Conservation (phyloP, 192 early-diverging fungal species). For the Backusella morwellensis region DNA sequence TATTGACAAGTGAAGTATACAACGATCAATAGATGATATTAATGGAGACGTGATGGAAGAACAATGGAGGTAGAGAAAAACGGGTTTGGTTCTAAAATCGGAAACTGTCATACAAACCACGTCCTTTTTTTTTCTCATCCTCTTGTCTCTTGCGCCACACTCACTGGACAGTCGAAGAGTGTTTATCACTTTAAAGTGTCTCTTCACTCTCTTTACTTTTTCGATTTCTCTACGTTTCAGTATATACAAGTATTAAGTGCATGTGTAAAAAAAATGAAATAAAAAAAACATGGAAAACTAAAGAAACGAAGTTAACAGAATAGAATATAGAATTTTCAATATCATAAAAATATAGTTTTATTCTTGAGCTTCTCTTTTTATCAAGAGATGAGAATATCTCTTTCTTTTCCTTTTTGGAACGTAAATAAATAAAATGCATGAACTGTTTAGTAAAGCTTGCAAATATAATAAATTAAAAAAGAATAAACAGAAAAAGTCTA, state of each 20-base stretch:
- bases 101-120: background rate
- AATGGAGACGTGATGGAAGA: background rate
- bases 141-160: background rate
- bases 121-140: background rate
- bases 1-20: background rate
- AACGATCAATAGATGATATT: no score
- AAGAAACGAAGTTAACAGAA: background rate
- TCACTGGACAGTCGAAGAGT: background rate
- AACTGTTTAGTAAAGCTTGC: background rate
- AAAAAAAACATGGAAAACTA: background rate
- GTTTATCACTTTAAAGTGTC: background rate
- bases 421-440: background rate
- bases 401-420: background rate
- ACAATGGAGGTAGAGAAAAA: background rate
- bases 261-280: background rate
- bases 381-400: background rate
- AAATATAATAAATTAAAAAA: background rate
- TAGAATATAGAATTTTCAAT: background rate
- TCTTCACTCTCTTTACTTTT: background rate
- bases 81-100: background rate
- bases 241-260: background rate
- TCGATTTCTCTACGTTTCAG: background rate
- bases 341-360: background rate
- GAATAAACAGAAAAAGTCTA: background rate
- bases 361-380: background rate